phyloP scores from a whole-genome alignment of 108 stramenopile species.

The Nannochloropsis oceanica region DNA sequence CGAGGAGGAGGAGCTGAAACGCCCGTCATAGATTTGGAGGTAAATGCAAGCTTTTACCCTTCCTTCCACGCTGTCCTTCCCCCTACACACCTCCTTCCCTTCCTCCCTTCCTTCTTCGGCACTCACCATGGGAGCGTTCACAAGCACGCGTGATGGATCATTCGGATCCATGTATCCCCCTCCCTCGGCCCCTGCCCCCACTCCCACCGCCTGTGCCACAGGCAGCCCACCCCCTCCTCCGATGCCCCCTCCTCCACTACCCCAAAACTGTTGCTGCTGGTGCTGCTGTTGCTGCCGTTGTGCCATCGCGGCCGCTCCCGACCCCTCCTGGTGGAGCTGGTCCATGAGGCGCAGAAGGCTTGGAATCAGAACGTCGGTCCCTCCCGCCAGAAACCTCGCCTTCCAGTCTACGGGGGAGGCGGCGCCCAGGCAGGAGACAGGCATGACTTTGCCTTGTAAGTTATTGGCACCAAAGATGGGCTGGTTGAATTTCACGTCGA shows the following conservation, averaged over 20 bases:
- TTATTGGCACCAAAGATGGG: slow-evolving; percentile 15
- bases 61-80: not conserved
- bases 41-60: not conserved
- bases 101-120: not conserved
- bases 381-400: not conserved
- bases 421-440: not conserved
- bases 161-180: not conserved
- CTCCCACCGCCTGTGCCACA: not conserved
- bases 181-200: not conserved
- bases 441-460: not conserved
- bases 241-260: not conserved
- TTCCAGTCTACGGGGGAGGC: not conserved
- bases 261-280: not conserved
- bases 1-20: no score
- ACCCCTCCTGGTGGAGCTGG: not conserved
- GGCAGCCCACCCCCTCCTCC: not conserved
- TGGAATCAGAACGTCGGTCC: not conserved
- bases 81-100: not conserved
- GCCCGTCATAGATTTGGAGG: no score
- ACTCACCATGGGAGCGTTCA: not conserved
- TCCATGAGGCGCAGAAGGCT: not conserved
- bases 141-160: not conserved
- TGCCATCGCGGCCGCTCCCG: not conserved
- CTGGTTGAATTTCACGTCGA: slow-evolving; percentile 8
- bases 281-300: not conserved